Conservation (phyloP, 2,329 filamentous ascomycete genomes). For the Pestalotiopsis sp. region DNA sequence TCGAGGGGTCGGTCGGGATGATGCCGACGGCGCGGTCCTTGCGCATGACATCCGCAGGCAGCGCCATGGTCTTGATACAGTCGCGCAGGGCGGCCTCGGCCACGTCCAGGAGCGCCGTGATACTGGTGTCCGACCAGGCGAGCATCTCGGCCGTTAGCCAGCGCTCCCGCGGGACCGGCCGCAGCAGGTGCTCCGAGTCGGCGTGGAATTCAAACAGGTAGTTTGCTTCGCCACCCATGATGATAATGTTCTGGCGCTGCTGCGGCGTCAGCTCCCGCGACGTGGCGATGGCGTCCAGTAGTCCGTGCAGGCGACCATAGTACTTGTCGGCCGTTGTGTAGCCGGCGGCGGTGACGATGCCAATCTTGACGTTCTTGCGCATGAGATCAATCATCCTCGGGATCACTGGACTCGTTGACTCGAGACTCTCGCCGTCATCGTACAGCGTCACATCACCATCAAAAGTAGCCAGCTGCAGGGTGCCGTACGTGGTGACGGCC, state of each 20-base stretch:
- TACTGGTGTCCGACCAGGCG: constrained; percentile 74
- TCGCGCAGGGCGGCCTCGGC: constrained; percentile 83
- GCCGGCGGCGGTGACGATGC: constrained; percentile 94
- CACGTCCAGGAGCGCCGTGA: constrained; percentile 80
- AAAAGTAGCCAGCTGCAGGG: constrained; percentile 86
- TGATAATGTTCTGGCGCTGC: constrained; percentile 78
- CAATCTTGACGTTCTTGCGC: constrained; percentile 76
- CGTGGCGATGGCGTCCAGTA: constrained; percentile 75
- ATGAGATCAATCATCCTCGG: constrained; percentile 69
- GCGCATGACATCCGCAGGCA: constrained; percentile 79
- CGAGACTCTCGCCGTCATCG: constrained; percentile 81
- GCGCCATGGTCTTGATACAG: constrained; percentile 75
- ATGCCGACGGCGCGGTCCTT: constrained; percentile 89
- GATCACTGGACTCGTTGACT: constrained; percentile 77
- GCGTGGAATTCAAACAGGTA: constrained; percentile 84
- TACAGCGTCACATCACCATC: constrained; percentile 98
- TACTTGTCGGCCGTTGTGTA: constrained; percentile 89
- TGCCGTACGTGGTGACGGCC: constrained; percentile 75
- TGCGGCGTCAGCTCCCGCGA: constrained; percentile 60
- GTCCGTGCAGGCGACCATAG: constrained; percentile 81
- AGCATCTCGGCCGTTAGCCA: constrained; percentile 83
- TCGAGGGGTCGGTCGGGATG: constrained; percentile 62
- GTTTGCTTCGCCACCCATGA: constrained; percentile 96
- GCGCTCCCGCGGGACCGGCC: constrained; percentile 63
- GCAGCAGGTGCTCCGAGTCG: constrained; percentile 65